phyloP scores from a whole-genome alignment of 148 eudicot species.

The Vaccinium myrtillus region DNA sequence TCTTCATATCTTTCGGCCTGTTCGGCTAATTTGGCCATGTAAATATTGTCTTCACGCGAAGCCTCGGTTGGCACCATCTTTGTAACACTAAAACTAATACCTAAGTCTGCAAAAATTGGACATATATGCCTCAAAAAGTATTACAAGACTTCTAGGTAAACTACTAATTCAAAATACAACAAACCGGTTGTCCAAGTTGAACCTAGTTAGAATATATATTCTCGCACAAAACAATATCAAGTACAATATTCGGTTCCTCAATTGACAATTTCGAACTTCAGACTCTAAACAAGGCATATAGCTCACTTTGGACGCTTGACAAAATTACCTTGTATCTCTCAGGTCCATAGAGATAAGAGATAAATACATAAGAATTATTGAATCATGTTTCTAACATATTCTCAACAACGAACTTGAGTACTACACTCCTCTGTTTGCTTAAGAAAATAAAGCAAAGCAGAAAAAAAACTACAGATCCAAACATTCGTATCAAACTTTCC shows the following conservation, averaged over 20 bases:
- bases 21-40: constrained; percentile 85
- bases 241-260: not conserved
- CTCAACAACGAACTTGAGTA: not conserved
- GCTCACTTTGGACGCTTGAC: not conserved
- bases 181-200: not conserved
- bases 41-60: constrained; percentile 68
- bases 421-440: not conserved
- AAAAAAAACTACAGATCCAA: not conserved
- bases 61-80: constrained; percentile 44
- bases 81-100: not conserved
- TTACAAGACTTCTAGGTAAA: not conserved
- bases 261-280: not conserved
- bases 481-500: not conserved
- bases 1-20: constrained; percentile 89
- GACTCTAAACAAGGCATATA: not conserved
- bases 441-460: not conserved
- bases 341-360: not conserved
- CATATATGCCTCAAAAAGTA: not conserved
- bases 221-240: too few species aligned
- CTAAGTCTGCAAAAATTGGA: constrained; percentile 15
- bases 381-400: not conserved
- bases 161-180: not conserved
- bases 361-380: not conserved
- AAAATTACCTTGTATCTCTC: not conserved
- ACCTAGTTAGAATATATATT: not conserved